Evolutionary conservation across 495 filamentous ascomycete species (phyloP).

Genomic region (Pseudoneurospora amorphoporcata): DNA sequence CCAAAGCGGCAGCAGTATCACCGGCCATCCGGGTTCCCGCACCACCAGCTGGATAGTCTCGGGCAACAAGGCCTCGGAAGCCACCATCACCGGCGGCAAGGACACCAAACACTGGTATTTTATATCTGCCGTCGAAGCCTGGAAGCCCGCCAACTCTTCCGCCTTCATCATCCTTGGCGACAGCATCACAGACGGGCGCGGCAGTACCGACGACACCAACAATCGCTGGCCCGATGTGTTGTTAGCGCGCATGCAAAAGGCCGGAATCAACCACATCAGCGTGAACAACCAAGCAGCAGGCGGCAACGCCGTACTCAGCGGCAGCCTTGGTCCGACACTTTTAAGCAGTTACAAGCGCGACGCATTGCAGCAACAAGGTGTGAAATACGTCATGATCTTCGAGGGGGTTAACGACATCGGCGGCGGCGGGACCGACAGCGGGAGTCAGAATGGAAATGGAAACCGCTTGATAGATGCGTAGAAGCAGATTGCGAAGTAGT

Average conservation of each 20-base stretch:
- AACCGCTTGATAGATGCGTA: conserved; percentile 46
- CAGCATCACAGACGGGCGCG: conserved; percentile 64
- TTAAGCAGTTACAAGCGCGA: conserved; percentile 55
- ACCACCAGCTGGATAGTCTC: conserved; percentile 48
- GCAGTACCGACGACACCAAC: conserved; percentile 53
- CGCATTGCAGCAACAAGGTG: conserved; percentile 44
- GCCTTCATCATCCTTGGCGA: conserved; percentile 58
- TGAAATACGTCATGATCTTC: conserved; percentile 57
- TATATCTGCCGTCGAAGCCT: conserved; percentile 50
- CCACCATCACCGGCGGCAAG: conserved; percentile 34
- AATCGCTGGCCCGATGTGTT: conserved; percentile 63
- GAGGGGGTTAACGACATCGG: conserved; percentile 67
- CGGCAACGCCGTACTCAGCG: conserved; percentile 54
- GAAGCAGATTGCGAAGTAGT: conserved; percentile 44
- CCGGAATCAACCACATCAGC: conserved; percentile 38
- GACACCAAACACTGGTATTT: conserved; percentile 49
- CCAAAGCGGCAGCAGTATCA: conserved; percentile 47
- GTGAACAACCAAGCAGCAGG: conserved; percentile 66
- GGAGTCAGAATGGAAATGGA: conserved; percentile 40
- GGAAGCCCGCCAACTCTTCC: conserved; percentile 28
- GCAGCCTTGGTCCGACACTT: conserved; percentile 54
- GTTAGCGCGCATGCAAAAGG: conserved; percentile 41
- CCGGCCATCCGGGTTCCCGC: conserved; percentile 58
- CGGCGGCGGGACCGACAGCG: conserved; percentile 32
- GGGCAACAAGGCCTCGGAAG: conserved; percentile 43